A percentile compares a stretch with the other conserved stretches of the same genome.
These are phyloP conservation scores for Vitis hybrid DNA, from an alignment of 177 flowering plant genomes.

Conservation along the genomic window DNA sequence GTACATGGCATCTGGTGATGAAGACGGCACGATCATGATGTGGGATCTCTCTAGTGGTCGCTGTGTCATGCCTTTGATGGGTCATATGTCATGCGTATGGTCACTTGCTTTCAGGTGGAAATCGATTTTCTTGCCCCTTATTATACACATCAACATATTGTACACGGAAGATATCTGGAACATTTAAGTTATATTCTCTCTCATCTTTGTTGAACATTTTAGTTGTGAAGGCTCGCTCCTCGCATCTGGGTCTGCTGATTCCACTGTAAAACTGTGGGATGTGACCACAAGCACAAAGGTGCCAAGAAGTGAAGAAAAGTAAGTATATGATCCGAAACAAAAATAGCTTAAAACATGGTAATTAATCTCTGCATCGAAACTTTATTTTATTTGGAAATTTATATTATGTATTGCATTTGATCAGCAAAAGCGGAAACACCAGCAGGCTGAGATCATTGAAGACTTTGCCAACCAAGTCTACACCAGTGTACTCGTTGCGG, in stretches of 20 bases:
- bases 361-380: too few species aligned
- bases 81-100: constrained; percentile 95
- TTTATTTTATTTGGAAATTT: not conserved
- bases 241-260: constrained; percentile 99
- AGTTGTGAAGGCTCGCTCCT: constrained; percentile 96
- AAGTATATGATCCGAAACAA: constrained; percentile 22
- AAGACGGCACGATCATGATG: constrained; percentile 97
- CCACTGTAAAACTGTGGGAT: constrained; percentile 96
- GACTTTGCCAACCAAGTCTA: constrained; percentile 80
- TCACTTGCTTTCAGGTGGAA: constrained; percentile 83
- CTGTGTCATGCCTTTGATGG: constrained; percentile 80
- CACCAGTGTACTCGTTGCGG: constrained; percentile 77
- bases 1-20: constrained; percentile 98
- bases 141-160: not conserved
- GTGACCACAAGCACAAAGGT: constrained; percentile 76
- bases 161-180: not conserved
- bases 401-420: not conserved
- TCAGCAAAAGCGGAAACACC: constrained; percentile 60
- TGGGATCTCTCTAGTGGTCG: constrained; percentile 95
- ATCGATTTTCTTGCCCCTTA: not conserved
- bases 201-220: constrained; percentile 16
- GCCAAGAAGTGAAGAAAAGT: constrained; percentile 72
- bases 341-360: not conserved
- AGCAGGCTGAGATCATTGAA: constrained; percentile 83
- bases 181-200: not conserved